phyloP scores from a whole-genome alignment of 108 stramenopile species.

The Cylindrotheca closterium region DNA sequence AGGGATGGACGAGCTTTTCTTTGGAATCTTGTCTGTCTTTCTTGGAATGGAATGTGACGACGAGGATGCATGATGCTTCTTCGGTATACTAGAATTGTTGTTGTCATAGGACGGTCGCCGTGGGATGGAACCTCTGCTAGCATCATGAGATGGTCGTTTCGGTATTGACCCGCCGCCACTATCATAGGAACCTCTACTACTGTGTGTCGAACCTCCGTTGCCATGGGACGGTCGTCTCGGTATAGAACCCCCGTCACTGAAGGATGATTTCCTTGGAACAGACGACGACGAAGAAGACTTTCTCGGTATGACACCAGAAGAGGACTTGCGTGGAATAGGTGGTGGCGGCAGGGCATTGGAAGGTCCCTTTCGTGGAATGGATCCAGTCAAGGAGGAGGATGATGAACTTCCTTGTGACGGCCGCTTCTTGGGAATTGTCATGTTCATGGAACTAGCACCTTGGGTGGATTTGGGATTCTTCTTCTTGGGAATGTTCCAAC shows the following conservation, averaged over 20 bases:
- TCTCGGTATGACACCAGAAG: background rate
- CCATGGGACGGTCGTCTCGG: too few species aligned
- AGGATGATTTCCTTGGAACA: background rate
- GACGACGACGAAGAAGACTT: background rate
- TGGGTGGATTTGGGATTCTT: background rate
- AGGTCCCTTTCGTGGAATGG: constrained; percentile 12
- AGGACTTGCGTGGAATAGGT: constrained; percentile 8
- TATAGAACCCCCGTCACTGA: too few species aligned
- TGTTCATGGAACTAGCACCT: constrained; percentile 3
- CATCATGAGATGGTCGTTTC: too few species aligned
- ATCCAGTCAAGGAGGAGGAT: constrained; percentile 1
- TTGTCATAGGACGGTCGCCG: too few species aligned
- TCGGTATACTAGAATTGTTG: too few species aligned
- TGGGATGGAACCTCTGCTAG: too few species aligned
- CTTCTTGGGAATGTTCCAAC: constrained; percentile 20
- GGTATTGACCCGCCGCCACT: too few species aligned
- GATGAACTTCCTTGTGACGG: background rate
- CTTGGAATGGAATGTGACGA: background rate
- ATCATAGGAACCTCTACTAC: too few species aligned
- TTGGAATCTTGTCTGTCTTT: too few species aligned
- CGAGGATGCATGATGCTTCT: background rate
- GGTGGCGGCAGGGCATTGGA: background rate
- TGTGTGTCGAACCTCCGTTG: too few species aligned
- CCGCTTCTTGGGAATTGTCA: constrained; percentile 20
- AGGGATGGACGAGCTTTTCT: too few species aligned